Evolutionary conservation across 176 grass and related monocot genomes (phyloP).

Genomic region (Phragmites australis): DNA sequence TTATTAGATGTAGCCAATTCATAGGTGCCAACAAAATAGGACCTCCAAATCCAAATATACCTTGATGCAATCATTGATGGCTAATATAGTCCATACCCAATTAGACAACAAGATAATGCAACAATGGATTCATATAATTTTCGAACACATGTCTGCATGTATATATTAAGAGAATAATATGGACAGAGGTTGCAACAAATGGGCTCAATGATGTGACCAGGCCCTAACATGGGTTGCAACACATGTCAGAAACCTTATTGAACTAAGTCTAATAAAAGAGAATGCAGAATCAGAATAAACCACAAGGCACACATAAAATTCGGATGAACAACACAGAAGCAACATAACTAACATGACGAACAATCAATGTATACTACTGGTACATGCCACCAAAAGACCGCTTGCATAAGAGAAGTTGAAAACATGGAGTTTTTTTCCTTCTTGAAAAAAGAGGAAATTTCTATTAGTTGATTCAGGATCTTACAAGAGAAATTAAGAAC

Average conservation of each 20-base stretch:
- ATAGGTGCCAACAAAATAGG: slow-evolving; percentile 6
- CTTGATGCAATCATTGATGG: slow-evolving; percentile 12
- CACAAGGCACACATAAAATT: neutral
- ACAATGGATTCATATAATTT: slow-evolving; percentile 17
- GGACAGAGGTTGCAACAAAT: slow-evolving; percentile 6
- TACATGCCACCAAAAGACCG: neutral
- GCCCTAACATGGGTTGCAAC: neutral
- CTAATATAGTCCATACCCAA: slow-evolving; percentile 24
- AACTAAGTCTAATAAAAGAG: slow-evolving; percentile 3
- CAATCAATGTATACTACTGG: neutral
- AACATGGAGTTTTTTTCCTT: neutral
- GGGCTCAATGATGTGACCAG: neutral
- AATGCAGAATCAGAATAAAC: slow-evolving; percentile 13
- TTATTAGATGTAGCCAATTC: slow-evolving; percentile 14
- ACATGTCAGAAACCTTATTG: slow-evolving; percentile 6
- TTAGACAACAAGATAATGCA: slow-evolving; percentile 20
- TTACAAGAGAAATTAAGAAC: neutral
- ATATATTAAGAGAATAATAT: neutral
- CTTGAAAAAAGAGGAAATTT: neutral
- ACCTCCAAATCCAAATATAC: neutral
- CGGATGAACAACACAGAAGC: neutral
- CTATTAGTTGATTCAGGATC: neutral
- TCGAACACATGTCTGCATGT: slow-evolving; percentile 3
- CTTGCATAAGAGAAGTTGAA: neutral
- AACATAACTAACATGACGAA: neutral